A percentile compares a stretch with the other conserved stretches of the same genome.
These are phyloP conservation scores for Eucalyptus marginata DNA, from an alignment of 345 rosid species.

Conservation along the genomic window DNA sequence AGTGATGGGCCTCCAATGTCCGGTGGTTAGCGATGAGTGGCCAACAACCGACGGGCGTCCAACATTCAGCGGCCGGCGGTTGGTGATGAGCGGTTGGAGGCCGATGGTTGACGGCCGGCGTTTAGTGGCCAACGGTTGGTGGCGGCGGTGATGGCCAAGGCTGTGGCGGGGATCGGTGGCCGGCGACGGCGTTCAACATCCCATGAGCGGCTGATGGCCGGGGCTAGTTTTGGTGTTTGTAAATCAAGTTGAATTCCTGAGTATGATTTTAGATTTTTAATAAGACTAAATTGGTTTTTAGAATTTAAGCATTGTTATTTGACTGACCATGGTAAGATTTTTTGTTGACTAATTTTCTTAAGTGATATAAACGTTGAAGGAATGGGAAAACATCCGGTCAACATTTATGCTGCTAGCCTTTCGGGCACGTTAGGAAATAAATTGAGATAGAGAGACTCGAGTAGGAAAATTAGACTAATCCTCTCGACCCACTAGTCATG, in stretches of 20 bases:
- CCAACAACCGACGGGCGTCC: too few species aligned
- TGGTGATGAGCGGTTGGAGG: too few species aligned
- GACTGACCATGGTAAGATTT: background rate
- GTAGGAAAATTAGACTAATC: too few species aligned
- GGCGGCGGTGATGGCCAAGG: too few species aligned
- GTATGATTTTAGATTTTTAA: background rate
- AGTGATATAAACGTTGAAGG: background rate
- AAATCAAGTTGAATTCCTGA: background rate
- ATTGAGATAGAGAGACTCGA: background rate
- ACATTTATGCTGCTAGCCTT: rapidly evolving
- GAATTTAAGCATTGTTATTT: background rate
- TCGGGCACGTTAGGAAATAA: rapidly evolving
- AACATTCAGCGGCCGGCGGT: too few species aligned
- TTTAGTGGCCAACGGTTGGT: too few species aligned
- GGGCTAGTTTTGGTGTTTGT: background rate
- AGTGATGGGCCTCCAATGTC: too few species aligned
- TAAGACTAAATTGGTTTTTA: background rate
- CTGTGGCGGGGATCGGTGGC: too few species aligned
- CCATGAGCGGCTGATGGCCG: too few species aligned
- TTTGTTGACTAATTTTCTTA: background rate
- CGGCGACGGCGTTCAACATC: too few species aligned
- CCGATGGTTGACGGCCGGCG: too few species aligned
- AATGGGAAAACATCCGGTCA: rapidly evolving
- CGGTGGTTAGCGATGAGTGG: too few species aligned
- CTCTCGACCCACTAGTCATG: background rate